Evolutionary conservation across 202 grass and related monocot species (phyloP), one percentile per base, ranked within the genome.

Genomic region (Carex sylvatica): DNA sequence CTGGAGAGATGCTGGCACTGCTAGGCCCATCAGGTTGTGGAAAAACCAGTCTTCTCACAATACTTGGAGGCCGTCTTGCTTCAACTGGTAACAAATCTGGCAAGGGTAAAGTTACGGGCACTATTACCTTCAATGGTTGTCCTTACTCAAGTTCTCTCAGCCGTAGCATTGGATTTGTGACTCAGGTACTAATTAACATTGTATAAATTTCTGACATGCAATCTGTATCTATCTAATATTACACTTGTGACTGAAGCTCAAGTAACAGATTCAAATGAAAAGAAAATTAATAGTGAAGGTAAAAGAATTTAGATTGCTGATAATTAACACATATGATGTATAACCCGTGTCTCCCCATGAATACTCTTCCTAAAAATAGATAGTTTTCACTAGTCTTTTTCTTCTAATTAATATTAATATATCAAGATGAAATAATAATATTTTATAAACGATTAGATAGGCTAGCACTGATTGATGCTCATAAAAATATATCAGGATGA

Each of bases 21-120:
- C n/a, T 89, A 2, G 87, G 87, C 3, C 87, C 87, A 80, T 89
- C 87, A 20, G 87, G 87, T 2, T 83, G 87, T 70, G 87, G 87
- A 2, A 89, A 89, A 63, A 89, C 87, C 2, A 89, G 80, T 22
- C 80, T 89, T 38, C 71, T 89, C 4, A 89, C 84, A 2, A 51
- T 78, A 20, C 84, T 89, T 4, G 87, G 80, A 0, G 87, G 87
- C 54, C 87, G 87, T 23, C 52, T 64, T 3, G 15, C 44, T 55
- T 30, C 19, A 35, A 69, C 40, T 54, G 59, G 62, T 54, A 31
- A 7, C 24, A 67, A 69, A 18, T 58, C 47, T 53, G 11, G 24
- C 18, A 65, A 60, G 61, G 28, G 53, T 55, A 82, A 81, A 33
- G 49, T 86, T 35, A 52, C 79, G 0, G 87, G 87, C 4, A 51